These are phyloP conservation scores for Eucalyptus tenuipes DNA, from an alignment of 345 rosid species.

Conservation along the genomic window DNA sequence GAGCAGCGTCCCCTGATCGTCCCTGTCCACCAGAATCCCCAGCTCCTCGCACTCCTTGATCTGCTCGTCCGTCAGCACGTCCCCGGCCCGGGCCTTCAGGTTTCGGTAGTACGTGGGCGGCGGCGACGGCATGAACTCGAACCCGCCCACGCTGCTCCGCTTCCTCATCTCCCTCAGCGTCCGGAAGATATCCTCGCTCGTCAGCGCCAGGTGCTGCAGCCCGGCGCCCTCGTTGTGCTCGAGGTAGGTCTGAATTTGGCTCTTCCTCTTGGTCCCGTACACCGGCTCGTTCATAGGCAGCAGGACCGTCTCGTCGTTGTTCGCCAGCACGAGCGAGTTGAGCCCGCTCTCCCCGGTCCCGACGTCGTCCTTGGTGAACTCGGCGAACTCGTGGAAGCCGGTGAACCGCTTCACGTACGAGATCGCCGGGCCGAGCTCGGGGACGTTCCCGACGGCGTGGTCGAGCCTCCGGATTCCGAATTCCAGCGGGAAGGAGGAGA, in stretches of 20 bases:
- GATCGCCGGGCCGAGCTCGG: conserved; percentile 52
- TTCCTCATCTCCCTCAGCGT: conserved; percentile 78
- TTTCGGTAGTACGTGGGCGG: conserved; percentile 79
- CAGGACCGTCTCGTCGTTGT: conserved; percentile 67
- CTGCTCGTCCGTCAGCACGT: conserved; percentile 67
- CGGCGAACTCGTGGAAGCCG: conserved; percentile 89
- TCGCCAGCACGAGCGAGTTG: conserved; percentile 70
- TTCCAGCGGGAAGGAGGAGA: conserved; percentile 49
- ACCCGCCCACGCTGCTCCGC: conserved; percentile 74
- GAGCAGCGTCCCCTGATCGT: conserved; percentile 92
- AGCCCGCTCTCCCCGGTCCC: conserved; percentile 86
- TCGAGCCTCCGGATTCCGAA: conserved; percentile 70
- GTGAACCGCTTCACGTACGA: conserved; percentile 57
- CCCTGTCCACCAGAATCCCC: conserved; percentile 87
- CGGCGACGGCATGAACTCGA: conserved; percentile 93
- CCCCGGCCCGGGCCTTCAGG: conserved; percentile 61
- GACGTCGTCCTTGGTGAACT: conserved; percentile 90
- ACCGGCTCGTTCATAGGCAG: conserved; percentile 90
- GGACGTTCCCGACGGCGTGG: conserved; percentile 91
- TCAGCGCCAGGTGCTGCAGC: conserved; percentile 73
- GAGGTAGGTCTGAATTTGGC: conserved; percentile 86
- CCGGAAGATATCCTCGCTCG: conserved; percentile 61
- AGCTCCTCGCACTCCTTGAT: conserved; percentile 79
- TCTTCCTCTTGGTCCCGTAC: conserved; percentile 79
- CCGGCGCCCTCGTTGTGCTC: conserved; percentile 96